Conservation (phyloP, 139 green algal species). For the Picochlorum sp. region DNA sequence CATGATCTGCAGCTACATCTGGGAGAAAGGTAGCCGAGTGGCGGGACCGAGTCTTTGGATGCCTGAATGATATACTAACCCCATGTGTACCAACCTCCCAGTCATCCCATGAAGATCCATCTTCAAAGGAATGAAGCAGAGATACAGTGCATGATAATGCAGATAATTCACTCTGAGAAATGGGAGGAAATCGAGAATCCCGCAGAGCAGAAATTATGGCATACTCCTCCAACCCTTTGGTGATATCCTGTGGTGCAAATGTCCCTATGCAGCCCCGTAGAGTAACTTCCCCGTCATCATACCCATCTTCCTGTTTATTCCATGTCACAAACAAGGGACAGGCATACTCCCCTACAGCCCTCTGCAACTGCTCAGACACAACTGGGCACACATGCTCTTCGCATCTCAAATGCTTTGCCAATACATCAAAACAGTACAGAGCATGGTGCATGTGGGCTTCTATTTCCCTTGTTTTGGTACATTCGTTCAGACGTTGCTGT, state of each 20-base stretch:
- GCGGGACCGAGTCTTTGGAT: constrained; percentile 33
- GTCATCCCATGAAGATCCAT: constrained; percentile 47
- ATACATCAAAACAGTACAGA: no score
- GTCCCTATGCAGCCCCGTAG: constrained; percentile 78
- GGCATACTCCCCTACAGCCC: not conserved
- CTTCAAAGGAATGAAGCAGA: constrained; percentile 63
- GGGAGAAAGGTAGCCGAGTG: constrained; percentile 74
- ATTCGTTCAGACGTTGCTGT: no score
- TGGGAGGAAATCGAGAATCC: constrained; percentile 59
- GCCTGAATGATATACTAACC: constrained; percentile 60
- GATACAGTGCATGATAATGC: constrained; percentile 69
- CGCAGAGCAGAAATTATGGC: constrained; percentile 59
- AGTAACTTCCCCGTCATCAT: not conserved
- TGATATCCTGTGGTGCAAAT: constrained; percentile 51
- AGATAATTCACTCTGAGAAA: constrained; percentile 39
- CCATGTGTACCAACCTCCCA: constrained; percentile 55
- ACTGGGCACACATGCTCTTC: no score
- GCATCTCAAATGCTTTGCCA: no score
- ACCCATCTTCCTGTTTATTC: constrained; percentile 43
- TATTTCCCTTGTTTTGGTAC: no score
- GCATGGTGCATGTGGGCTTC: no score
- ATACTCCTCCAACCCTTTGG: constrained; percentile 59
- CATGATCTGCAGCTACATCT: constrained; percentile 53
- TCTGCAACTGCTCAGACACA: not conserved
- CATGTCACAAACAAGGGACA: constrained; percentile 71